Base-by-base conservation (phyloP, 1,284 basidiomycete species). In the Phaffia rhodozyma region DNA sequence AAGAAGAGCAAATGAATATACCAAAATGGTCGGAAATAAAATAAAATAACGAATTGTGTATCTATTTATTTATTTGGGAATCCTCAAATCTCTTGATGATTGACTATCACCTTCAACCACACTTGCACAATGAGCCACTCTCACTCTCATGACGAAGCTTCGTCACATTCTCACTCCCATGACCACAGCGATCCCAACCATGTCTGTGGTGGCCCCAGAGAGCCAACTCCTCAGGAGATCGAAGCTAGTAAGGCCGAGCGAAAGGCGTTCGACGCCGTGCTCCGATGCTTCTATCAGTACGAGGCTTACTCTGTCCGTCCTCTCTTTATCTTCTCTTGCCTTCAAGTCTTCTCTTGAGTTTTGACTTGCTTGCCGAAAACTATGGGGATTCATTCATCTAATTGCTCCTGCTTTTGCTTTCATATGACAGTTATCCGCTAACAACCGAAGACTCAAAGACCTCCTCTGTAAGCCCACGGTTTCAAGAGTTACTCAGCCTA, bases 401-500 rank as follows among this genome's bases (percentile, higher is more conserved):
- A 20, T n/a, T 29, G n/a, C 5, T 58, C 1, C 13, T 56, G 32
- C 38, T 49, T 32, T 47, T 47, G 25, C 5, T 38, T 16, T n/a
- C 20, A 27, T 16, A 29, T 20, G n/a, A 53, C 23, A 59, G 58
- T 23, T 51, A 2, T 66, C 64, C 3, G 53, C 64, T 43, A 66
- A 66, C 56, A 50, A 61, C 25, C 55, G 64, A 4, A 43, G 64
- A 25, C 60, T 56, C 55, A 66, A 66, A 49, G 64, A 66, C 55
- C 51, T 66, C 38, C 56, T 66, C 25, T 48, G 63, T 65, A 16
- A 51, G 63, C 38, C 47, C 52, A 16, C n/a, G 18, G 23, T 34
- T 52, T 20, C 30, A 30, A 20, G 48, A n/a, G 30, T 11, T 32
- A n/a, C 6, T 38, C 3, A 6, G 23, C 21, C 3, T 7, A 29